Evolutionary conservation across 257 asterid genomes (phyloP).

Genomic region (Solanum acaule): DNA sequence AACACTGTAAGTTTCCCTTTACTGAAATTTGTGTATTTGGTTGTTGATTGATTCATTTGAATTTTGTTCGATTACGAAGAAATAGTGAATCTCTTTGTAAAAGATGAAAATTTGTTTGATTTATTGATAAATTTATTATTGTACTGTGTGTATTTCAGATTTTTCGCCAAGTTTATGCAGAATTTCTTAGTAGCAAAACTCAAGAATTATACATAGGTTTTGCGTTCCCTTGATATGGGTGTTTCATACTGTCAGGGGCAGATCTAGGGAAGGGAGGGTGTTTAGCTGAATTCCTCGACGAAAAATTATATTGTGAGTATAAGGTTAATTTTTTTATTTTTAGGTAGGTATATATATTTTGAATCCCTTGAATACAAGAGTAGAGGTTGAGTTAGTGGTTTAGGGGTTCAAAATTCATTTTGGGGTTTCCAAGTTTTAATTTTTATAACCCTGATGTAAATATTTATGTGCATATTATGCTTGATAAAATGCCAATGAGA

Average conservation of each 20-base stretch:
- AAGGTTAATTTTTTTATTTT: neutral
- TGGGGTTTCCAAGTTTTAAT: neutral
- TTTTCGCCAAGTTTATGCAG: neutral
- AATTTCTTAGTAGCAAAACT: neutral
- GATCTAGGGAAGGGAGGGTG: neutral
- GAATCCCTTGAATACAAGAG: neutral
- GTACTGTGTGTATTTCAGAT: neutral
- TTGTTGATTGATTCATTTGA: neutral
- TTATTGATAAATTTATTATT: neutral
- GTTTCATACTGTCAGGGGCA: neutral
- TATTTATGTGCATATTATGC: conserved; percentile 1
- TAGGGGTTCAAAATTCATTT: neutral
- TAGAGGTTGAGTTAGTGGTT: neutral
- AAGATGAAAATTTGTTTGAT: neutral
- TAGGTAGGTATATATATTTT: neutral
- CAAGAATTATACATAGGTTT: too few species aligned
- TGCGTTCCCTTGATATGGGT: neutral
- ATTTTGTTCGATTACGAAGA: neutral
- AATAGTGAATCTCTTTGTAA: neutral
- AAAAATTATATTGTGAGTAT: neutral
- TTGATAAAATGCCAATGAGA: conserved; percentile 21
- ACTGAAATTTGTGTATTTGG: neutral
- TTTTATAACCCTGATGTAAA: neutral
- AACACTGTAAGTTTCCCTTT: neutral
- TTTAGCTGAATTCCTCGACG: neutral